These are phyloP conservation scores for Conticribra guillardii DNA, from an alignment of 108 stramenopile species.

Conservation along the genomic window DNA sequence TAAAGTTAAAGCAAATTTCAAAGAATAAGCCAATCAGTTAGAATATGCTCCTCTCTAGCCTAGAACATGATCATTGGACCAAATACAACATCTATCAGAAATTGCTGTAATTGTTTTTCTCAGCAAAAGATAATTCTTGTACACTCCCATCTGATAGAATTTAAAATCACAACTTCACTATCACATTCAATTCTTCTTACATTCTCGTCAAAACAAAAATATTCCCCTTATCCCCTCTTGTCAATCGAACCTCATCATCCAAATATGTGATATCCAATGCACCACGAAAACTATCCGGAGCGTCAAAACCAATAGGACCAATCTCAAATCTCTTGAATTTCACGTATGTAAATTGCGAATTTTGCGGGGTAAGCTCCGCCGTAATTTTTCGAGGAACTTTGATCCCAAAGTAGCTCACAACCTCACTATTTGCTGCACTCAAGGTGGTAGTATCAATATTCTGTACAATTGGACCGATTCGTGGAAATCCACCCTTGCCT, in stretches of 20 bases:
- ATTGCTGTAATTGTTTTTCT: too few relatives aligned
- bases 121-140: too few relatives aligned
- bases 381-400: constrained; percentile 48
- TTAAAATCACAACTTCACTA: too few relatives aligned
- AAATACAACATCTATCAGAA: too few relatives aligned
- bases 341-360: constrained; percentile 53
- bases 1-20: too few relatives aligned
- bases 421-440: constrained; percentile 55
- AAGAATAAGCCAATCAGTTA: too few relatives aligned
- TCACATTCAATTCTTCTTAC: too few relatives aligned
- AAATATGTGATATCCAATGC: constrained; percentile 60
- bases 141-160: too few relatives aligned
- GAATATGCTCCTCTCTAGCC: too few relatives aligned
- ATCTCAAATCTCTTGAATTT: constrained; percentile 56
- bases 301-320: constrained; percentile 60
- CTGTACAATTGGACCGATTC: constrained; percentile 55
- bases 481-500: constrained; percentile 51
- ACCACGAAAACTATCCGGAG: constrained; percentile 57
- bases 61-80: too few relatives aligned
- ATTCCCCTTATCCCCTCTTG: constrained; percentile 65
- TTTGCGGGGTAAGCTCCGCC: constrained; percentile 50
- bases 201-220: constrained; percentile 63
- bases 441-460: constrained; percentile 51
- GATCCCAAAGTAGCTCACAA: constrained; percentile 47
- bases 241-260: constrained; percentile 60